Percentiles rank a stretch among this genome's conserved stretches.
These are phyloP conservation scores for Firmiana major DNA, from an alignment of 345 rosid genomes.

Conservation along the genomic window DNA sequence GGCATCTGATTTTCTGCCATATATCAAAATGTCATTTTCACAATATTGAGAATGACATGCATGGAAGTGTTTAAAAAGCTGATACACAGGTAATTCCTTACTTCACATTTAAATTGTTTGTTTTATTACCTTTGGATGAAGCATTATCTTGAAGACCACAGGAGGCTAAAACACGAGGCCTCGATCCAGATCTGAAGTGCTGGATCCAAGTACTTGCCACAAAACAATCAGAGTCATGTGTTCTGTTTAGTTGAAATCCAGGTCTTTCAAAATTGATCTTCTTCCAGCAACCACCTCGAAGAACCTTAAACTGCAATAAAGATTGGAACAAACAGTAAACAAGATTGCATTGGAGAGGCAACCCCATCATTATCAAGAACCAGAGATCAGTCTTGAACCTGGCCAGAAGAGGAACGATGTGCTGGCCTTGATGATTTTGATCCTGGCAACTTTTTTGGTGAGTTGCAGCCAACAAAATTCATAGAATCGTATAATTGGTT, in stretches of 20 bases:
- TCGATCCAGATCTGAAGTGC: conserved; percentile 43
- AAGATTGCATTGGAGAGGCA: not conserved
- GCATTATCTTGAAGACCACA: conserved; percentile 17
- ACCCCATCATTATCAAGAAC: not conserved
- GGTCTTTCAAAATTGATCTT: conserved; percentile 52
- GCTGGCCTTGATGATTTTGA: conserved; percentile 26
- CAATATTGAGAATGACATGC: conserved; percentile 21
- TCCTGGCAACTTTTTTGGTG: conserved; percentile 26
- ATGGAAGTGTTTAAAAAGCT: conserved; percentile 19
- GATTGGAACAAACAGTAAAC: conserved; percentile 5
- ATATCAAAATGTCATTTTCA: conserved; percentile 26
- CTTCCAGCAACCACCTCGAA: conserved; percentile 65
- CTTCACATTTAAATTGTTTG: conserved; percentile 31
- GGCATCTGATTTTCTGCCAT: conserved; percentile 41
- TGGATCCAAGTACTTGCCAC: conserved; percentile 65
- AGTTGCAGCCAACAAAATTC: conserved; percentile 34
- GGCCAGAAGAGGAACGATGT: conserved; percentile 40
- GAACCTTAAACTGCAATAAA: conserved; percentile 61
- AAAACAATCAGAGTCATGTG: conserved; percentile 24
- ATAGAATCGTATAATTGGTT: conserved; percentile 57
- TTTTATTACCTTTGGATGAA: conserved; percentile 19
- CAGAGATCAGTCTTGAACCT: conserved; percentile 43
- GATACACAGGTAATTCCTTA: conserved; percentile 29
- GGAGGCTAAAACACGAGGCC: conserved; percentile 10
- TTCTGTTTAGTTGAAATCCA: conserved; percentile 26